These are phyloP conservation scores for Centaurea solstitialis DNA, from an alignment of 129 eudicot species.

Conservation along the genomic window DNA sequence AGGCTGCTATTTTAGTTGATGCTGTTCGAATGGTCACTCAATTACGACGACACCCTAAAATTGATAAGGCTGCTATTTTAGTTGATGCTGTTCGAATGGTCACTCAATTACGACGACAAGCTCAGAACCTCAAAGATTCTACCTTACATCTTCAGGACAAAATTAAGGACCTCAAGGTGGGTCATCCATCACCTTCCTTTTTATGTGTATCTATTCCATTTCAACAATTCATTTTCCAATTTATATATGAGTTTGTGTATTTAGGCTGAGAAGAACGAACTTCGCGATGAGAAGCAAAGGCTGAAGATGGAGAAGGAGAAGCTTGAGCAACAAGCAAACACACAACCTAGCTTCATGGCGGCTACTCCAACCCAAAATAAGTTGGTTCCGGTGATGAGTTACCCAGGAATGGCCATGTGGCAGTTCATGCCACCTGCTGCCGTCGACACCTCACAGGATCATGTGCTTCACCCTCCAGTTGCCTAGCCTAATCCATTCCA, in stretches of 20 bases:
- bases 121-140: slow-evolving; percentile 79
- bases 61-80: slow-evolving; percentile 80
- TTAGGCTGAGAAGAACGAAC: slow-evolving; percentile 75
- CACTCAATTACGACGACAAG: slow-evolving; percentile 68
- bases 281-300: slow-evolving; percentile 92
- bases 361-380: slow-evolving; percentile 67
- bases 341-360: slow-evolving; percentile 68
- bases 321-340: slow-evolving; percentile 62
- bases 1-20: slow-evolving; percentile 81
- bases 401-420: slow-evolving; percentile 98
- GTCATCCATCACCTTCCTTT: neutral
- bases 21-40: slow-evolving; percentile 79
- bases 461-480: slow-evolving; percentile 89
- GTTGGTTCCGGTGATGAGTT: slow-evolving; percentile 71
- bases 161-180: slow-evolving; percentile 76
- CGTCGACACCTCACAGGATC: slow-evolving; percentile 84
- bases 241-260: neutral
- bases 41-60: slow-evolving; percentile 63
- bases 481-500: slow-evolving; percentile 46
- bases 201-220: neutral
- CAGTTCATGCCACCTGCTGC: slow-evolving; percentile 98
- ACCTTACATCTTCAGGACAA: slow-evolving; percentile 69
- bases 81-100: slow-evolving; percentile 83
- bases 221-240: neutral
- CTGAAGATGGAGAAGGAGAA: slow-evolving; percentile 79